phyloP scores from a whole-genome alignment of 73 alveolate genomes.

The Paramecium sonneborni region DNA sequence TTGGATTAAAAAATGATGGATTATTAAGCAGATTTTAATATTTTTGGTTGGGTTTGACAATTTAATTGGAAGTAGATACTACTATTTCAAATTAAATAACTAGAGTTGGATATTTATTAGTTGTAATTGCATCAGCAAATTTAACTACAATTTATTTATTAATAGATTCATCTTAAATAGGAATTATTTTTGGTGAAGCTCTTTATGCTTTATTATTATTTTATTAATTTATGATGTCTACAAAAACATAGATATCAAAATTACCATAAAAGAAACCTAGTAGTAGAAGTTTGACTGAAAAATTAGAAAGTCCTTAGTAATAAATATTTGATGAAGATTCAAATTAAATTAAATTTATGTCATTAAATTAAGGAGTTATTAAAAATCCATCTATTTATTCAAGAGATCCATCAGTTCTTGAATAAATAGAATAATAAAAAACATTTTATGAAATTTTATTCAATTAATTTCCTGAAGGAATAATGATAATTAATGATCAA shows the following conservation, averaged over 20 bases:
- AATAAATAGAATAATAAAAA: background rate
- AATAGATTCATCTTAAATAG: background rate
- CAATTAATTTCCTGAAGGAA: conserved; percentile 45
- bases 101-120: background rate
- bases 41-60: background rate
- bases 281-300: background rate
- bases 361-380: background rate
- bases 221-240: background rate
- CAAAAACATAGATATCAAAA: background rate
- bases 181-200: background rate
- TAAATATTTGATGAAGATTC: background rate
- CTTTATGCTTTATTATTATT: background rate
- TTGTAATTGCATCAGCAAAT: background rate
- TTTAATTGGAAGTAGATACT: background rate
- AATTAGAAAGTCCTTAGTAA: background rate
- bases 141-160: background rate
- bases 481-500: background rate
- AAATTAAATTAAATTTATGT: background rate
- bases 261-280: background rate
- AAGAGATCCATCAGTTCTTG: background rate
- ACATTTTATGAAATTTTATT: conserved; percentile 4
- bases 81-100: background rate
- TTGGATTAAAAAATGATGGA: background rate
- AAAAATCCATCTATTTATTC: background rate
- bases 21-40: background rate